Evolutionary conservation across 495 filamentous ascomycete genomes (phyloP).

Genomic region (Aspergillus wentii): DNA sequence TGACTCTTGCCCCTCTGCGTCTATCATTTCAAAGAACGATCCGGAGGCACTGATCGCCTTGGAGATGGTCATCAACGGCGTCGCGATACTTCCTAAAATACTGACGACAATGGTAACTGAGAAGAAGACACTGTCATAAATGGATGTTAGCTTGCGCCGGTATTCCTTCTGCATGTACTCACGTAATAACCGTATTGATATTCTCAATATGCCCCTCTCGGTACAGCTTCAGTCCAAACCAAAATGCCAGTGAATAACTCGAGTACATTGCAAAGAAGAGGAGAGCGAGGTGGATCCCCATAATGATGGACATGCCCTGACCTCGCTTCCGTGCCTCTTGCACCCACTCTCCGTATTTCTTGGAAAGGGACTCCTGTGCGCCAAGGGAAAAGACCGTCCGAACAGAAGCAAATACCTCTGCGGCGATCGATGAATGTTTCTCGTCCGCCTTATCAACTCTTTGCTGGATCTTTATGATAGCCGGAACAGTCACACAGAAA

Average conservation of each 20-base stretch:
- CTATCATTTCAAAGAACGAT: constrained; percentile 43
- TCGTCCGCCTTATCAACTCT: constrained; percentile 20
- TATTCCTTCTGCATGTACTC: too few species aligned
- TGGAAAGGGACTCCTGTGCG: constrained; percentile 31
- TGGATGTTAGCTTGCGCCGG: too few species aligned
- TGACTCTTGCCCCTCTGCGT: constrained; percentile 33
- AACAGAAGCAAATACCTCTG: constrained; percentile 44
- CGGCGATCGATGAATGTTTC: constrained; percentile 38
- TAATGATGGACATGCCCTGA: constrained; percentile 19
- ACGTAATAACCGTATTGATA: constrained; percentile 47
- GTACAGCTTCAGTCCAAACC: constrained; percentile 41
- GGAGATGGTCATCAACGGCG: constrained; percentile 44
- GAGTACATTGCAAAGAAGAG: constrained; percentile 39
- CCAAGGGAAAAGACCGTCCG: constrained; percentile 51
- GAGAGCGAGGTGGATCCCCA: constrained; percentile 23
- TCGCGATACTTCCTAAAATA: constrained; percentile 20
- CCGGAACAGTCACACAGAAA: constrained; percentile 16
- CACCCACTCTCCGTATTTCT: constrained; percentile 46
- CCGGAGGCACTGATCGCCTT: constrained; percentile 41
- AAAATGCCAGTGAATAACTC: constrained; percentile 50
- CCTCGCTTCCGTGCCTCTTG: constrained; percentile 53
- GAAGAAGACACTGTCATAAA: constrained; percentile 43
- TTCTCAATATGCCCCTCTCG: constrained; percentile 26
- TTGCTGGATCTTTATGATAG: background rate
- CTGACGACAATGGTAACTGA: constrained; percentile 29